phyloP scores from a whole-genome alignment of 257 asterid species.

The Solanum chiquidenum region DNA sequence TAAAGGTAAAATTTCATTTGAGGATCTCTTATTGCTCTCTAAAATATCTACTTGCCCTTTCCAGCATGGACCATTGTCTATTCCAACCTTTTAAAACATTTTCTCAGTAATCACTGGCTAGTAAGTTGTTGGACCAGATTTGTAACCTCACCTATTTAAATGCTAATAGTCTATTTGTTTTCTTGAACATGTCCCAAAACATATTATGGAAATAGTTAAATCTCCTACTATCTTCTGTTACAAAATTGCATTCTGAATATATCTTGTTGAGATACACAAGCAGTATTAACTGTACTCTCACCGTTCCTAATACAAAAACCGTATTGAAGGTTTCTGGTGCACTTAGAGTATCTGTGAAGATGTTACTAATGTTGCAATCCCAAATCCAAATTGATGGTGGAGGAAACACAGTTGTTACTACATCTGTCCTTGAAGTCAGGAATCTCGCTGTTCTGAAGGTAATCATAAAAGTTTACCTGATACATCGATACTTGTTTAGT shows the following conservation, averaged over 20 bases:
- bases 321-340: constrained; percentile 78
- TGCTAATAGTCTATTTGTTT: background rate
- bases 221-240: background rate
- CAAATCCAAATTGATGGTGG: constrained; percentile 82
- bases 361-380: constrained; percentile 95
- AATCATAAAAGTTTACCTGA: constrained; percentile 6
- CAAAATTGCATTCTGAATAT: background rate
- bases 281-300: background rate
- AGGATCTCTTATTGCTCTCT: background rate
- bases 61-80: background rate
- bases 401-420: constrained; percentile 60
- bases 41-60: background rate
- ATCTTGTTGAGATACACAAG: background rate
- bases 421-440: constrained; percentile 90
- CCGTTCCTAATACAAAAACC: background rate
- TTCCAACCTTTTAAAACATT: background rate
- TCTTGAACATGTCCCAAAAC: background rate
- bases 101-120: background rate
- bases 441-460: constrained; percentile 96
- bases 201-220: background rate
- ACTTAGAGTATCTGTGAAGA: constrained; percentile 74
- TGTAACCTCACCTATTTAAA: background rate
- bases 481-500: background rate
- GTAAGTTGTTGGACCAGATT: background rate
- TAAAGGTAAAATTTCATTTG: constrained; percentile 46